These are phyloP conservation scores for Nannochloris sp. DNA, from an alignment of 139 green algal species.

Conservation along the genomic window DNA sequence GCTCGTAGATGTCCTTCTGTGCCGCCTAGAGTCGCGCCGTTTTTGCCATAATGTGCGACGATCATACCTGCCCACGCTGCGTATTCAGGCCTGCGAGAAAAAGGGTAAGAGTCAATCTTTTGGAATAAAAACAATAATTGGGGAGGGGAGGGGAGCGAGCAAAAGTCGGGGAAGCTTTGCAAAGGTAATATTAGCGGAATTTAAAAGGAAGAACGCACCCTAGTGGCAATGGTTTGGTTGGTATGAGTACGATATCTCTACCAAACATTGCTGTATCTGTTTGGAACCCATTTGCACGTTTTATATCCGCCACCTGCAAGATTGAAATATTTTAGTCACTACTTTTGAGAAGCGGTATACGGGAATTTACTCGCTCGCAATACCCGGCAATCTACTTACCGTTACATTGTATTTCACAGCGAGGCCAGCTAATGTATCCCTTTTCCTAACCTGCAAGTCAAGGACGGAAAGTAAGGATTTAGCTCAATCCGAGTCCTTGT, in stretches of 20 bases:
- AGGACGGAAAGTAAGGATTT: neutral
- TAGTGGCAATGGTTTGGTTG: constrained; percentile 48
- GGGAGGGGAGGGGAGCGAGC: neutral
- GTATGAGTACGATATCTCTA: constrained; percentile 64
- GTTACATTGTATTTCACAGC: constrained; percentile 74
- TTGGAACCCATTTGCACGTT: constrained; percentile 70
- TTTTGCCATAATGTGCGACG: constrained; percentile 41
- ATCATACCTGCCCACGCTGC: constrained; percentile 53
- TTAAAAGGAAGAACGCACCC: constrained; percentile 30
- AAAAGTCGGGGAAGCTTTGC: neutral
- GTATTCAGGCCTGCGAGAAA: constrained; percentile 32
- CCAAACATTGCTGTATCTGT: constrained; percentile 75
- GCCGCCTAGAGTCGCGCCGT: neutral
- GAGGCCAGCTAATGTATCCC: constrained; percentile 76
- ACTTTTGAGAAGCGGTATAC: neutral
- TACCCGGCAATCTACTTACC: constrained; percentile 48
- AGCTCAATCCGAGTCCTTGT: neutral
- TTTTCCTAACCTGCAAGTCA: constrained; percentile 59
- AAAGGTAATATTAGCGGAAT: neutral
- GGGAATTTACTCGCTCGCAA: neutral
- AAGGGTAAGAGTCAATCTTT: neutral
- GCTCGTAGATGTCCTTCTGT: neutral
- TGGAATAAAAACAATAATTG: neutral
- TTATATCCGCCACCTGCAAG: constrained; percentile 78
- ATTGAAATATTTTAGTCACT: neutral